Percentiles rank a stretch among this genome's conserved stretches.
phyloP scores from a whole-genome alignment of 2,329 filamentous ascomycete species.

The Fusarium graminum region DNA sequence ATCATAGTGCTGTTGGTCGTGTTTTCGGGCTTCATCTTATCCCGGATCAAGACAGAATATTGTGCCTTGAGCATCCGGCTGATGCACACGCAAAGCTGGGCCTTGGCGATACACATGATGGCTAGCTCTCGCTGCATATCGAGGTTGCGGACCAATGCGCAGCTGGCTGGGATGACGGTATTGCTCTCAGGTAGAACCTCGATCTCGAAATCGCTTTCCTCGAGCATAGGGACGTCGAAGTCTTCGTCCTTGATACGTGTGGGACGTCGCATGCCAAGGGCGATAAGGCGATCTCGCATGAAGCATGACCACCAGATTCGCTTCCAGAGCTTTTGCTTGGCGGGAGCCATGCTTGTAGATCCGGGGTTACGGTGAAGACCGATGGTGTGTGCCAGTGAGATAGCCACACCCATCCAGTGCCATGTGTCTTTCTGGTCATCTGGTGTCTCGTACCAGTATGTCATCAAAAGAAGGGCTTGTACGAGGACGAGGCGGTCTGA shows the following conservation, averaged over 20 bases:
- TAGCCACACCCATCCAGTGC: conserved; percentile 98
- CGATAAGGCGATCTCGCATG: conserved; percentile 92
- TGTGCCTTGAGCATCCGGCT: conserved; percentile 90
- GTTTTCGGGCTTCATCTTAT: conserved; percentile 81
- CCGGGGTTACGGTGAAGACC: conserved; percentile 88
- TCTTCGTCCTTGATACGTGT: conserved; percentile 94
- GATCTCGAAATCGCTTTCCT: conserved; percentile 86
- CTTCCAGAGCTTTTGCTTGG: conserved; percentile 88
- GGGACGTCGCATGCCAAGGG: conserved; percentile 91
- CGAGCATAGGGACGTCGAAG: conserved; percentile 92
- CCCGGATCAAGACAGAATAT: conserved; percentile 90
- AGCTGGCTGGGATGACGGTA: conserved; percentile 76
- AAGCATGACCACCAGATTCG: conserved; percentile 98
- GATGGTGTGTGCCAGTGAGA: conserved; percentile 93
- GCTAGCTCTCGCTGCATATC: conserved; percentile 83
- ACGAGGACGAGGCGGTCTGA: conserved; percentile 89
- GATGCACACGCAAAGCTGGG: conserved; percentile 89
- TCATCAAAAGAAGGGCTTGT: conserved; percentile 90
- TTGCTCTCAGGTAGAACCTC: conserved; percentile 75
- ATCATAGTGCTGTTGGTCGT: conserved; percentile 86
- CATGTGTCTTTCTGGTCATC: conserved; percentile 98
- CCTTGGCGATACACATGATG: conserved; percentile 90
- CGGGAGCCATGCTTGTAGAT: conserved; percentile 78
- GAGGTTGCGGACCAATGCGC: conserved; percentile 76
- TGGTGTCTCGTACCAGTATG: conserved; percentile 97